Evolutionary conservation across 225 moss, liverwort and hornwort species (phyloP).

Genomic region (Lunularia cruciata): DNA sequence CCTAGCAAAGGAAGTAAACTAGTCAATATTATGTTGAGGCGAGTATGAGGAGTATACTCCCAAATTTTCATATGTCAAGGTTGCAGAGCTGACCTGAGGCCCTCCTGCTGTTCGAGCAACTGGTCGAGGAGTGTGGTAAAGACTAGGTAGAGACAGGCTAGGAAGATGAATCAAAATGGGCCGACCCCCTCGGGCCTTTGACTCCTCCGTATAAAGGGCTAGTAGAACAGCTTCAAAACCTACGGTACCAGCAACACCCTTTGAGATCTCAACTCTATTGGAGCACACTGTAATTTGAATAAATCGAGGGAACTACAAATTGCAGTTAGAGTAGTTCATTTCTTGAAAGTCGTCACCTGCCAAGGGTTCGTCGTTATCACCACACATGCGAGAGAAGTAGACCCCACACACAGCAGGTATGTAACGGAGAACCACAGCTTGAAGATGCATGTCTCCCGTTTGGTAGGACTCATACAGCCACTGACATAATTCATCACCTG

Average conservation of each 20-base stretch:
- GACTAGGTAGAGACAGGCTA: constrained; percentile 66
- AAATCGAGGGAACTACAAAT: neutral
- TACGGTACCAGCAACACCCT: constrained; percentile 26
- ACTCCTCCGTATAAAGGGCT: constrained; percentile 73
- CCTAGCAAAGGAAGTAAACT: no score
- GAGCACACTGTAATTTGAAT: neutral
- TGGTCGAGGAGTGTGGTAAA: constrained; percentile 69
- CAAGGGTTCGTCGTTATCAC: constrained; percentile 70
- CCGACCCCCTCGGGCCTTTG: constrained; percentile 75
- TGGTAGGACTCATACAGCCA: constrained; percentile 93
- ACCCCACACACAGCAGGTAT: constrained; percentile 77
- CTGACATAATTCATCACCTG: constrained; percentile 81
- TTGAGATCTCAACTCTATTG: neutral
- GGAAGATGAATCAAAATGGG: constrained; percentile 76
- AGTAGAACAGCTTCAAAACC: constrained; percentile 94
- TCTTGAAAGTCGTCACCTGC: constrained; percentile 53
- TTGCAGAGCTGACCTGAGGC: constrained; percentile 26
- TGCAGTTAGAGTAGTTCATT: neutral
- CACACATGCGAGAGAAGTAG: constrained; percentile 61
- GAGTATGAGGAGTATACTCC: no score
- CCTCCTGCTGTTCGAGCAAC: constrained; percentile 16
- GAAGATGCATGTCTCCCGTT: constrained; percentile 66
- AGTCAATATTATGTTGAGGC: no score
- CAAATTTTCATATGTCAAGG: neutral
- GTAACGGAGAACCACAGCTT: constrained; percentile 80